phyloP scores from a whole-genome alignment of 2,329 filamentous ascomycete species.

The Tricladium varicosporioides region DNA sequence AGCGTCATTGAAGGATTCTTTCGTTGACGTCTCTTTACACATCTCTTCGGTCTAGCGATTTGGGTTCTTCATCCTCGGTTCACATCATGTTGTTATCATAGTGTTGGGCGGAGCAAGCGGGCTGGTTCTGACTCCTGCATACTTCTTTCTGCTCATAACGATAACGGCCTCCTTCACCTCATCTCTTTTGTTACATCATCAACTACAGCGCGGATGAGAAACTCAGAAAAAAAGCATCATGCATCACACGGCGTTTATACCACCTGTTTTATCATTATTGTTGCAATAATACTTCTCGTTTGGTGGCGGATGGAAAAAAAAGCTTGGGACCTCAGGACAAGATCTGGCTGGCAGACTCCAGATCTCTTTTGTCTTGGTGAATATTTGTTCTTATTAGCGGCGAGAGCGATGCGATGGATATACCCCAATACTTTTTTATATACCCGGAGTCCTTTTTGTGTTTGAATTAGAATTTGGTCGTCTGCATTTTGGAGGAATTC shows the following conservation, averaged over 20 bases:
- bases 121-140: constrained; percentile 14
- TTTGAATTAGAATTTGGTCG: background rate
- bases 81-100: constrained; percentile 9
- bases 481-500: background rate
- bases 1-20: constrained; percentile 17
- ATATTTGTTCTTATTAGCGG: constrained; percentile 22
- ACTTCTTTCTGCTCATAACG: constrained; percentile 5
- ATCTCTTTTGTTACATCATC: constrained; percentile 9
- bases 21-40: background rate
- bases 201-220: constrained; percentile 12
- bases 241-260: constrained; percentile 14
- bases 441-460: constrained; percentile 21
- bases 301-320: constrained; percentile 17
- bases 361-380: constrained; percentile 27
- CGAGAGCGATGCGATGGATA: constrained; percentile 26
- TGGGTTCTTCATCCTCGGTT: constrained; percentile 12
- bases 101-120: constrained; percentile 4
- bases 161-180: constrained; percentile 6
- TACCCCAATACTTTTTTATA: constrained; percentile 24
- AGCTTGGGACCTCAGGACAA: constrained; percentile 30
- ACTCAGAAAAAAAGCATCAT: constrained; percentile 14
- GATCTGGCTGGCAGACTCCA: constrained; percentile 31
- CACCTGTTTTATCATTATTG: background rate
- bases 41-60: constrained; percentile 14
- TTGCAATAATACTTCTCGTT: constrained; percentile 4